Evolutionary conservation across 768 basidiomycete genomes (phyloP), one percentile per base, ranked within the genome.

Genomic region (Mycena indigotica): DNA sequence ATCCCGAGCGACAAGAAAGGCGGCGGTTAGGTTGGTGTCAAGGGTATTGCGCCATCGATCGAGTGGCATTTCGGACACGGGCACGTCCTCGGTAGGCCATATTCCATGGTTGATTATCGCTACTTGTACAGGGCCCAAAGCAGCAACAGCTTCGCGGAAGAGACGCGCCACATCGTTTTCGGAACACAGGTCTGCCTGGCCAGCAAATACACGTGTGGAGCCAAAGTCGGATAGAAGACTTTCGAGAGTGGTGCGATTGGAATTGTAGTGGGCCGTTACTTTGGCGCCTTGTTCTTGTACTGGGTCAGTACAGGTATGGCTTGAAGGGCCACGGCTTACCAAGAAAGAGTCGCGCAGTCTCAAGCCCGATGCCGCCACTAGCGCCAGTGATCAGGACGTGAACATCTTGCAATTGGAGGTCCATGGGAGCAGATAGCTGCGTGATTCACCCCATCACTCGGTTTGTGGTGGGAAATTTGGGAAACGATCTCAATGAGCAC

Each of bases 321-420:
- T n/a, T 39, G 50, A 28, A 28, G 28, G 39, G 16, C 25, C 17
- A 40, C 32, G 26, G 72, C 75, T 66, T 56, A 84, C 87, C 75
- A 28, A 85, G 76, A 66, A 84, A 91, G 0, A 81, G 66, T 13
- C 75, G 75, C 16, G 77, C 76, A 3, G 84, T 87, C 63, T 82
- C 84, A 0, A 88, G 74, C 8, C 89, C 89, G 30, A 92, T 91
- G 1, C 87, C 89, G 3, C 89, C 88, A 62, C 84, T 88, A 2
- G 88, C 88, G 86, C 88, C 88, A 57, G 88, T 89, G 26, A 89
- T 77, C 17, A 90, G 76, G 35, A 88, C 86, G 68, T 89, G 88
- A 6, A 87, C 82, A 54, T 71, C 76, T 52, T 80, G 69, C 50
- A 90, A 73, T 21, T 77, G 81, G 4, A 90, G 72, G 67, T 90